Percentiles rank a stretch among this genome's conserved stretches.
Conservation (phyloP, 352 stramenopile genomes). For the Phytophthora macrochlamydospora region DNA sequence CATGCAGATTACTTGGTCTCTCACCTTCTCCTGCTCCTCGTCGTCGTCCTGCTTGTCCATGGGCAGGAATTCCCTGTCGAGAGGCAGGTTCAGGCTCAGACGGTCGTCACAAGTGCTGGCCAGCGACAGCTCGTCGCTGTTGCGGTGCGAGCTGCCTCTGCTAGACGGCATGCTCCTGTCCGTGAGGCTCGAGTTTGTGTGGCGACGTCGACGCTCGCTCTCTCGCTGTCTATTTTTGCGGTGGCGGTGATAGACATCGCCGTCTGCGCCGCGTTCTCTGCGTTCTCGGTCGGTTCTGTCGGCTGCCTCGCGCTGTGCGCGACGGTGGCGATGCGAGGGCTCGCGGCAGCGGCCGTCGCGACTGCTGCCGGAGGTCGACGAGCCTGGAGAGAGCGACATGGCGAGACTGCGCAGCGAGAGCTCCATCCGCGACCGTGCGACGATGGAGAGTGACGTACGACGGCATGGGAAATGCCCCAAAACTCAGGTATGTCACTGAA, state of each 20-base stretch:
- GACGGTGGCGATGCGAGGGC: conserved; percentile 2
- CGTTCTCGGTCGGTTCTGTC: neutral
- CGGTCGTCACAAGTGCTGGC: conserved; percentile 25
- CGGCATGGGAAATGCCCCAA: too few species aligned
- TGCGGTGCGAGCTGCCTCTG: conserved; percentile 30
- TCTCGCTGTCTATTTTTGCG: conserved; percentile 28
- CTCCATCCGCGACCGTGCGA: conserved; percentile 36
- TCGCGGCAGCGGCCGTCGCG: conserved; percentile 12
- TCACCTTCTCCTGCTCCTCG: conserved; percentile 55
- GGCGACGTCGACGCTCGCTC: conserved; percentile 9
- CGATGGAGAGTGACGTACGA: neutral
- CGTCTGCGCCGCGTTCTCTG: neutral
- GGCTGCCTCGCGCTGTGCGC: neutral
- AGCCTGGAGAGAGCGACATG: conserved; percentile 22
- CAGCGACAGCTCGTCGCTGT: conserved; percentile 33
- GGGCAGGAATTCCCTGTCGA: conserved; percentile 56
- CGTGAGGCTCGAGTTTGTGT: conserved; percentile 26
- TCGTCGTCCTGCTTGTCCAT: conserved; percentile 36
- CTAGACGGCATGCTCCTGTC: conserved; percentile 29
- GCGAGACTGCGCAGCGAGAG: conserved; percentile 12
- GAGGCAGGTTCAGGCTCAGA: conserved; percentile 39
- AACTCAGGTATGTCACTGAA: too few species aligned
- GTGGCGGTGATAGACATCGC: conserved; percentile 25
- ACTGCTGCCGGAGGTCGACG: conserved; percentile 22
- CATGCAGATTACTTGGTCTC: conserved; percentile 87